These are phyloP conservation scores for Monosporascus sp. DNA, from an alignment of 2,329 filamentous ascomycete genomes.

Conservation along the genomic window DNA sequence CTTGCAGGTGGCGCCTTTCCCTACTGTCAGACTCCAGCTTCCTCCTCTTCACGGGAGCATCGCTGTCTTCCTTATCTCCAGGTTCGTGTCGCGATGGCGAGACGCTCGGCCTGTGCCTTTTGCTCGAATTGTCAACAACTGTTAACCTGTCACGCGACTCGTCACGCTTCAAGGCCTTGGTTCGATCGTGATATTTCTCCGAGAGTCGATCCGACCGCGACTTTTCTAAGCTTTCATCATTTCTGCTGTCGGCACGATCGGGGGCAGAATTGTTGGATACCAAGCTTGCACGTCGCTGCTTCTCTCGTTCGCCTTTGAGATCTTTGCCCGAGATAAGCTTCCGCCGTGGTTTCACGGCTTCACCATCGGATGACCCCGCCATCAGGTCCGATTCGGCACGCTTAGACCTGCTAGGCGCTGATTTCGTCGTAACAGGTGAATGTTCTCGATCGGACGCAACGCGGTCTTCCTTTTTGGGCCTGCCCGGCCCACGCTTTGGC, in stretches of 20 bases:
- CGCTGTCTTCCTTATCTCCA: slow-evolving; percentile 47
- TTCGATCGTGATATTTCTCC: slow-evolving; percentile 55
- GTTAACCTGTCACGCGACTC: slow-evolving; percentile 52
- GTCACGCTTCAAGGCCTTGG: slow-evolving; percentile 57
- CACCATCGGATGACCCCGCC: slow-evolving; percentile 50
- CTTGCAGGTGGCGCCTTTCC: slow-evolving; percentile 42
- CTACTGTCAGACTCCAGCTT: slow-evolving; percentile 50
- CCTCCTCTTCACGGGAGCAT: slow-evolving; percentile 49
- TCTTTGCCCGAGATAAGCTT: slow-evolving; percentile 62
- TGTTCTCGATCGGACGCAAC: slow-evolving; percentile 48
- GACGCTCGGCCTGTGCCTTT: slow-evolving; percentile 54
- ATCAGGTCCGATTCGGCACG: slow-evolving; percentile 50
- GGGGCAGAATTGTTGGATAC: slow-evolving; percentile 50
- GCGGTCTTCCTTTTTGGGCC: slow-evolving; percentile 52
- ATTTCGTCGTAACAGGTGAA: slow-evolving; percentile 44
- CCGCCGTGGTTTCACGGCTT: slow-evolving; percentile 53
- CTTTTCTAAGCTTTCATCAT: slow-evolving; percentile 46
- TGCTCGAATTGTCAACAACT: slow-evolving; percentile 47
- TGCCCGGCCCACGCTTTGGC: slow-evolving; percentile 46
- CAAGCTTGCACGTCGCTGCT: slow-evolving; percentile 54
- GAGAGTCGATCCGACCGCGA: slow-evolving; percentile 35
- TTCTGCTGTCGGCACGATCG: slow-evolving; percentile 45
- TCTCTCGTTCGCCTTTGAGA: slow-evolving; percentile 53
- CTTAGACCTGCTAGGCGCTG: slow-evolving; percentile 41
- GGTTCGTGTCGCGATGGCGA: slow-evolving; percentile 52